A percentile compares a stretch with the other conserved stretches of the same genome.
phyloP scores from a whole-genome alignment of 306 rosid species.

The Malus asiatica region DNA sequence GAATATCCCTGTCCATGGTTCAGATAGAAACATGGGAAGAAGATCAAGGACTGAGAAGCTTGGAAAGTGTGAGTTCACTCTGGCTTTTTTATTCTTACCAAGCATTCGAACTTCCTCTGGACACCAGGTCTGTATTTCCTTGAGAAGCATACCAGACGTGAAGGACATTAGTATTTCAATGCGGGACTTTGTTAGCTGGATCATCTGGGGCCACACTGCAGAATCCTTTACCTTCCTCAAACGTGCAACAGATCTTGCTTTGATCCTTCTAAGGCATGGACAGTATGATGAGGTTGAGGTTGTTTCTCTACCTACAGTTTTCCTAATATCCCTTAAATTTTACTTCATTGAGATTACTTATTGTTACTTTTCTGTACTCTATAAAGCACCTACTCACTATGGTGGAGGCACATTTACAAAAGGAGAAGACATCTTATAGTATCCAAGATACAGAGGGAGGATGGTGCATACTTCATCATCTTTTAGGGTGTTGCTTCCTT shows the following conservation, averaged over 20 bases:
- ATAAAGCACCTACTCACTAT: slow-evolving; percentile 58
- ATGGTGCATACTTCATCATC: slow-evolving; percentile 86
- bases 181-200: slow-evolving; percentile 74
- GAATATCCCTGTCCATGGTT: slow-evolving; percentile 16
- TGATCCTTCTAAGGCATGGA: slow-evolving; percentile 70
- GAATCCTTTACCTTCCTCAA: slow-evolving; percentile 54
- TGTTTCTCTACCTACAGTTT: slow-evolving; percentile 11
- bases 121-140: slow-evolving; percentile 1
- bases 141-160: slow-evolving; percentile 42
- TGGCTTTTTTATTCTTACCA: slow-evolving; percentile 66
- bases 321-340: background rate
- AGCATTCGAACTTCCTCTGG: slow-evolving; percentile 44
- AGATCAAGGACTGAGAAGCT: slow-evolving; percentile 69
- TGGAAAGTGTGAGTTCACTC: slow-evolving; percentile 64
- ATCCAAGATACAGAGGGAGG: slow-evolving; percentile 77
- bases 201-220: slow-evolving; percentile 65
- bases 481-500: slow-evolving; percentile 86
- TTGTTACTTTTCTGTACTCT: slow-evolving; percentile 18
- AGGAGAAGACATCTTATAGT: slow-evolving; percentile 76
- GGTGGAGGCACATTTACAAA: slow-evolving; percentile 63
- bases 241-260: slow-evolving; percentile 73
- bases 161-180: slow-evolving; percentile 34
- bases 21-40: slow-evolving; percentile 53
- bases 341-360: background rate
- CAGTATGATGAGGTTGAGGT: slow-evolving; percentile 92